phyloP scores from a whole-genome alignment of 2,329 filamentous ascomycete genomes.

The Xylariaceae sp. region DNA sequence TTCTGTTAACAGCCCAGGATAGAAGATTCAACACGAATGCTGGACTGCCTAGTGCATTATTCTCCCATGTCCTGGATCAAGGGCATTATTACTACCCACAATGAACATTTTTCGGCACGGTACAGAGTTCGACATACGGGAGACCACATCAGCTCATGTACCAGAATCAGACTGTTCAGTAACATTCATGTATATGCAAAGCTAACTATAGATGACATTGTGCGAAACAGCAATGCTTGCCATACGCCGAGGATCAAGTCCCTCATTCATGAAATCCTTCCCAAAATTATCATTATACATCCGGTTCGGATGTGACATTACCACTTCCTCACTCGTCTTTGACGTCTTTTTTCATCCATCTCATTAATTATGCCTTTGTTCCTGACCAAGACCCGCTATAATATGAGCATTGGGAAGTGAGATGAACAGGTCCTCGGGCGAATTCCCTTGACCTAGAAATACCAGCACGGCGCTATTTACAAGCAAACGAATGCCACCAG shows the following conservation, averaged over 20 bases:
- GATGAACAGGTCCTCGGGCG: background rate
- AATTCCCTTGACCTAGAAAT: background rate
- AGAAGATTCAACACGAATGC: too few relatives aligned
- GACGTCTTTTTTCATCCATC: background rate
- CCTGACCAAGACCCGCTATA: background rate
- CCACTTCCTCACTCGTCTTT: background rate
- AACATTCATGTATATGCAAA: too few relatives aligned
- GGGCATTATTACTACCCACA: too few relatives aligned
- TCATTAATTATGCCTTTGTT: background rate
- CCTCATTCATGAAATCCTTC: background rate
- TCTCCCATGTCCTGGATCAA: too few relatives aligned
- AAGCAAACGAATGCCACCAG: conserved; percentile 35
- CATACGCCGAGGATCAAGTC: background rate
- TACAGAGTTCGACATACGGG: too few relatives aligned
- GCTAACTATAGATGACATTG: background rate
- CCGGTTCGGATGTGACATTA: conserved; percentile 3
- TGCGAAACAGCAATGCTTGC: background rate
- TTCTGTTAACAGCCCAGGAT: too few relatives aligned
- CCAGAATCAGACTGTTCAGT: too few relatives aligned
- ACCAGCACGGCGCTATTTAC: conserved; percentile 24
- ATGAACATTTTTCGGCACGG: too few relatives aligned
- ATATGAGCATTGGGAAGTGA: background rate
- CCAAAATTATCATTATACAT: conserved; percentile 5
- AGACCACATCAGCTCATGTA: too few relatives aligned
- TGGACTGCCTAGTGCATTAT: too few relatives aligned